Base-by-base conservation (phyloP, 2,329 filamentous ascomycete species). In the Chaetothyriales sp. region DNA sequence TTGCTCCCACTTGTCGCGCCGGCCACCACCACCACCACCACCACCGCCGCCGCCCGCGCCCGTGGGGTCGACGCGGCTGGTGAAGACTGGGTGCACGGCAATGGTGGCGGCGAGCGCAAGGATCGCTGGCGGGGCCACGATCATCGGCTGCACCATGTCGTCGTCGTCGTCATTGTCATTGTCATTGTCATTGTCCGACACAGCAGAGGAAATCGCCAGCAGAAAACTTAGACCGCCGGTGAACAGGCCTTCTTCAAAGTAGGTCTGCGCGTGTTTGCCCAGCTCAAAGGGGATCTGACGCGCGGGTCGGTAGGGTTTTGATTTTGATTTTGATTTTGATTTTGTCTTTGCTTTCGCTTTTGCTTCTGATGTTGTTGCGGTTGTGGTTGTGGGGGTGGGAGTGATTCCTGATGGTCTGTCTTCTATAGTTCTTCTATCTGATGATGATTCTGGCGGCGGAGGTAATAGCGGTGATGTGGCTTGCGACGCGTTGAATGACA, bases 21-120 rank as follows among this genome's bases (percentile, higher is more conserved):
- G 22, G 79, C 77, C 25, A 75, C 73, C 2, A 83, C 76, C 47
- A 6, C 22, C 22, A 6, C 6, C 22, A n/a, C n/a, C n/a, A n/a
- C 77, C 25, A 75, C 73, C 2, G 83, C 76, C 47, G 22, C 22
- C 22, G 22, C 6, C 22, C 3, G 6, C 22, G 3, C 22, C 22
- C 6, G 22, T 6, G 22, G 6, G n/a, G n/a, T n/a, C 22, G 22
- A 25, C 22, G 22, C 85, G 80, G 2, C 82, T 92, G 1, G 89
- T 95, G 56, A 84, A 78, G 20, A 72, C 69, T 0, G 90, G 90
- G 61, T 95, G 87, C 12, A 92, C 77, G n/a, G 82, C 67, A n/a
- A 95, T 72, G 1, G 86, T 92, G 44, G 76, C 79, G n/a, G 88
- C 75, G 7, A 95, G 72, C 6, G 85, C 81, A 20, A 96, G 72